A percentile compares a stretch with the other conserved stretches of the same genome.
phyloP scores from a whole-genome alignment of 768 basidiomycete species.

The Auriscalpium microsporum region DNA sequence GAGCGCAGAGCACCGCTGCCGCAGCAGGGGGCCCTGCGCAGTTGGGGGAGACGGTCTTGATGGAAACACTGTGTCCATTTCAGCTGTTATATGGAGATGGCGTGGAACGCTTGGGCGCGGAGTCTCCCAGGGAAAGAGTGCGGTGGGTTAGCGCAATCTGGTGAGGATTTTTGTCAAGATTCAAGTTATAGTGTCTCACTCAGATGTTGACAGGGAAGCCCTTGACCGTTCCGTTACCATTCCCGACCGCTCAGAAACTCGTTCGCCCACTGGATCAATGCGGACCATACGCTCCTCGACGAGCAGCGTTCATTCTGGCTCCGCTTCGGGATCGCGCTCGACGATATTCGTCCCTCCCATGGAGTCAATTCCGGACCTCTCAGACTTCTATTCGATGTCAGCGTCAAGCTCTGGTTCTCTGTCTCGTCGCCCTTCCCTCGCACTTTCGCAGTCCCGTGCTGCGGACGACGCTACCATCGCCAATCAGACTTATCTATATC shows the following conservation, averaged over 20 bases:
- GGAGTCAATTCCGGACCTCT: conserved; percentile 61
- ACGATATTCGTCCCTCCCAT: conserved; percentile 75
- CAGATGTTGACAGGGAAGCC: conserved; percentile 51
- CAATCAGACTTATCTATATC: conserved; percentile 58
- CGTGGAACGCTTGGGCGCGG: conserved; percentile 81
- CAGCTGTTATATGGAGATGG: conserved; percentile 88
- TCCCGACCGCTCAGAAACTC: conserved; percentile 37
- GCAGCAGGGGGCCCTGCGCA: conserved; percentile 30
- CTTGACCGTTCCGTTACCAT: conserved; percentile 56
- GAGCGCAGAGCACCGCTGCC: conserved; percentile 42
- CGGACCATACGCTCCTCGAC: conserved; percentile 56
- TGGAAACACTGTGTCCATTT: conserved; percentile 81
- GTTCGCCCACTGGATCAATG: conserved; percentile 52
- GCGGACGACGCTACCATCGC: conserved; percentile 68
- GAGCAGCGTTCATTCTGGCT: conserved; percentile 39
- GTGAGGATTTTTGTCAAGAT: conserved; percentile 32
- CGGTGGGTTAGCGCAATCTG: conserved; percentile 90
- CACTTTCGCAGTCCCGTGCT: conserved; percentile 55
- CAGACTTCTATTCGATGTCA: conserved; percentile 47
- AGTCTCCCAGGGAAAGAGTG: conserved; percentile 77
- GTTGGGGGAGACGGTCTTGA: conserved; percentile 30
- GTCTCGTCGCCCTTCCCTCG: conserved; percentile 38
- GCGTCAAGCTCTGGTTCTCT: conserved; percentile 33
- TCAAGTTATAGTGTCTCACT: background rate
- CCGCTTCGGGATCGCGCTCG: conserved; percentile 61